phyloP scores from a whole-genome alignment of 1,139 yeast genomes.

The Candida labiduridarum region DNA sequence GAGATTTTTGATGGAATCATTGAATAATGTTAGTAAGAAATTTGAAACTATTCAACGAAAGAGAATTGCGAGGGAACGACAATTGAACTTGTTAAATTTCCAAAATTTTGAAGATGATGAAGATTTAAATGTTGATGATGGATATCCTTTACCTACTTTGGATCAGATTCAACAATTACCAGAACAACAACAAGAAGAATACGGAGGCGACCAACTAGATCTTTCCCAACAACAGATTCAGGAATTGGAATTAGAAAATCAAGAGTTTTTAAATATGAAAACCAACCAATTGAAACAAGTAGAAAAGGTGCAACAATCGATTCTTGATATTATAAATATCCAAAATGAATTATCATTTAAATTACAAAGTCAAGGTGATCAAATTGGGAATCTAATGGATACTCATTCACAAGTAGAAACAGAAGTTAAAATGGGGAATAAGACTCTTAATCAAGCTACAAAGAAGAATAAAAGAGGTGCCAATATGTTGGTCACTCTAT shows the following conservation, averaged over 20 bases:
- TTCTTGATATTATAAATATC: slow-evolving; percentile 76
- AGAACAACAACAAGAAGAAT: slow-evolving; percentile 9
- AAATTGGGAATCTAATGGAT: slow-evolving; percentile 65
- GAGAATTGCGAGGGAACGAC: slow-evolving; percentile 44
- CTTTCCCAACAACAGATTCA: slow-evolving; percentile 60
- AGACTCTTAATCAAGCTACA: slow-evolving; percentile 71
- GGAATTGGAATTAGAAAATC: slow-evolving; percentile 71
- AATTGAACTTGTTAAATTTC: slow-evolving; percentile 42
- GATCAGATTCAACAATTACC: slow-evolving; percentile 7
- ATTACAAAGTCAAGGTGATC: slow-evolving; percentile 73
- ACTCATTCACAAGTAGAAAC: slow-evolving; percentile 70
- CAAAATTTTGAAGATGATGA: slow-evolving; percentile 42
- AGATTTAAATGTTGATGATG: slow-evolving; percentile 19
- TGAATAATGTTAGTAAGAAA: slow-evolving; percentile 34
- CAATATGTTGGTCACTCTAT: slow-evolving; percentile 60
- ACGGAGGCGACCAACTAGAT: not conserved
- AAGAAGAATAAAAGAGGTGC: slow-evolving; percentile 72
- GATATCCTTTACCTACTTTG: not conserved
- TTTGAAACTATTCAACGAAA: slow-evolving; percentile 47
- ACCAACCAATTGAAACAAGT: slow-evolving; percentile 69
- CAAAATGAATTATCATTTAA: slow-evolving; percentile 81
- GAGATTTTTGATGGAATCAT: slow-evolving; percentile 37
- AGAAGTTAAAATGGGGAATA: slow-evolving; percentile 76
- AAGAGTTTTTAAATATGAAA: slow-evolving; percentile 61
- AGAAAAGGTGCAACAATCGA: slow-evolving; percentile 71